phyloP scores from a whole-genome alignment of 495 filamentous ascomycete genomes.

The Chaetomidium leptoderma region DNA sequence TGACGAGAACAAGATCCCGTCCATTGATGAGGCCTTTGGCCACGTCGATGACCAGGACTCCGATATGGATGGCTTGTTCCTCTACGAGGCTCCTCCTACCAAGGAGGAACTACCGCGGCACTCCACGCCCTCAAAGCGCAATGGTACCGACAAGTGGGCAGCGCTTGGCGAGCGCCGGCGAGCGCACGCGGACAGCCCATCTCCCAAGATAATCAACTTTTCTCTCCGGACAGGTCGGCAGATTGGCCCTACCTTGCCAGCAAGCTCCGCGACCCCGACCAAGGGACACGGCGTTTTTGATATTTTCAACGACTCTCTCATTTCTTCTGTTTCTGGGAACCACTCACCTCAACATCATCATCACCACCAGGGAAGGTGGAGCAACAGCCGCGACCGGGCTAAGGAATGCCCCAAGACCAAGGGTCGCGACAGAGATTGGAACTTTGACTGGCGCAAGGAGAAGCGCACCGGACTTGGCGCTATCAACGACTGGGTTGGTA shows the following conservation, averaged over 20 bases:
- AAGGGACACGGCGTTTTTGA: constrained; percentile 39
- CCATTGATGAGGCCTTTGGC: constrained; percentile 38
- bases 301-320: constrained; percentile 21
- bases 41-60: constrained; percentile 53
- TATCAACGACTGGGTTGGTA: constrained; percentile 88
- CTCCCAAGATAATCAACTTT: constrained; percentile 41
- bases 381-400: constrained; percentile 44
- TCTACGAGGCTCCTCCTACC: constrained; percentile 55
- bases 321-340: constrained; percentile 28
- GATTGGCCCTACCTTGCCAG: constrained; percentile 27
- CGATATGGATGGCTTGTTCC: constrained; percentile 62
- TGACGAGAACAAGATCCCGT: constrained; percentile 39
- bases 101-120: constrained; percentile 38
- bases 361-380: constrained; percentile 22
- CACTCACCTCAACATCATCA: constrained; percentile 22
- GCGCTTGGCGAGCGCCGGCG: constrained; percentile 76
- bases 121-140: constrained; percentile 47
- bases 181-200: constrained; percentile 52
- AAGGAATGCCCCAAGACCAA: constrained; percentile 46
- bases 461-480: constrained; percentile 61
- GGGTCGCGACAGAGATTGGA: constrained; percentile 51
- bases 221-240: constrained; percentile 39
- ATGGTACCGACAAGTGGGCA: constrained; percentile 77
- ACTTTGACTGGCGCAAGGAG: constrained; percentile 62
- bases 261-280: constrained; percentile 33